phyloP scores from a whole-genome alignment of 2,329 filamentous ascomycete species.

The Aspergillus tubingensis region DNA sequence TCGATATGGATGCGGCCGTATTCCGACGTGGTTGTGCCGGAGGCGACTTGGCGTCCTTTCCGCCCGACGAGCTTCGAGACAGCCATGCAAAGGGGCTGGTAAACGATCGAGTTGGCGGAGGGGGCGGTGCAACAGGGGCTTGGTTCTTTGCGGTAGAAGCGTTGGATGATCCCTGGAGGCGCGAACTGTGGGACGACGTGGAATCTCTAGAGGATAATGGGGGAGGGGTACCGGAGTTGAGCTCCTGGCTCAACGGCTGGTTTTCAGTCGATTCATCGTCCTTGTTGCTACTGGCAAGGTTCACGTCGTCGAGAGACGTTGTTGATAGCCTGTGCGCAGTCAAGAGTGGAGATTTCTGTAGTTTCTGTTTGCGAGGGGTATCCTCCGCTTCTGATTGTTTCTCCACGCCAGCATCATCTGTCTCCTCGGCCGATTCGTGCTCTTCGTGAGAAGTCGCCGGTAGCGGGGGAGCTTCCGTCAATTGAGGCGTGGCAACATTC shows the following conservation, averaged over 20 bases:
- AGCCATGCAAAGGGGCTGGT: conserved; percentile 88
- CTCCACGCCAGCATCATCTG: conserved; percentile 28
- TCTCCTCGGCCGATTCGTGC: conserved; percentile 22
- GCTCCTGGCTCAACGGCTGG: conserved; percentile 26
- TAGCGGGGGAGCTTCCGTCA: conserved; percentile 33
- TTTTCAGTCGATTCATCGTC: conserved; percentile 45
- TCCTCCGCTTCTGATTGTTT: conserved; percentile 34
- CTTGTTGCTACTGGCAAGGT: conserved; percentile 60
- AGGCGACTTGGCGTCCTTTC: conserved; percentile 60
- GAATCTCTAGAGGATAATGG: conserved; percentile 36
- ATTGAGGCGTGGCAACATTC: conserved; percentile 37
- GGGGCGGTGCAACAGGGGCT: conserved; percentile 42
- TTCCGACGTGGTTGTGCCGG: conserved; percentile 61
- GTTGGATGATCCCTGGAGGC: conserved; percentile 64
- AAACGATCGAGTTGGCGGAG: conserved; percentile 64
- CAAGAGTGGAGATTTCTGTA: conserved; percentile 55
- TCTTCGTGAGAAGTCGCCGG: conserved; percentile 32
- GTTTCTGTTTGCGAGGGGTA: conserved; percentile 37
- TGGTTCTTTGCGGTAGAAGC: conserved; percentile 48
- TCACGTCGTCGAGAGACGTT: conserved; percentile 65
- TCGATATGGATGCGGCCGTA: conserved; percentile 77
- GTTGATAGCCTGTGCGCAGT: conserved; percentile 58
- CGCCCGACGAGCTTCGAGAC: conserved; percentile 63
- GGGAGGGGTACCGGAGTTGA: conserved; percentile 32
- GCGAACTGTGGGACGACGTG: conserved; percentile 33